Evolutionary conservation across 768 basidiomycete genomes (phyloP), one percentile per base, ranked within the genome.

Genomic region (Trametes sanguinea): DNA sequence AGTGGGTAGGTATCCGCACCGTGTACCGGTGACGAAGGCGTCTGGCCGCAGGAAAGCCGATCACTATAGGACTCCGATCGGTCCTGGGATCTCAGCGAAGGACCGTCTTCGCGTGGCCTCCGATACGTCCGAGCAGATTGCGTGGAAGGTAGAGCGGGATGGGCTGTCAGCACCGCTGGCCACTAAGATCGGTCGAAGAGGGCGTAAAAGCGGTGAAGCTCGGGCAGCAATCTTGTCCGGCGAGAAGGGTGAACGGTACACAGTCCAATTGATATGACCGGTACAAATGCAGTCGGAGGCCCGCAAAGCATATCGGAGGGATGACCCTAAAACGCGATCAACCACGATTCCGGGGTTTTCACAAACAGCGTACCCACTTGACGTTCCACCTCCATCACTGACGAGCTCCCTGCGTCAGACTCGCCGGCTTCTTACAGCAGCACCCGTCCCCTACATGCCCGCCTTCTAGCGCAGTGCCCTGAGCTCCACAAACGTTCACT

Each of bases 61-160:
- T 42, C 9, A 13, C 39, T 6, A 22, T 17, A 37, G n/a, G 45
- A 32, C 46, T 45, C 16, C 48, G 50, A 52, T 57, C 51, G 35
- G 50, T 43, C 33, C 43, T 45, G 44, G 37, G 30, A 57, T 51
- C 55, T 57, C 55, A 47, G 51, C 61, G 55, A 62, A 52, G 44
- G 30, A 17, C 9, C 3, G 42, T 43, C 42, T 30, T 35, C 48
- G 42, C 50, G 32, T 54, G 47, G 46, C 29, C 30, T 29, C 16
- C 40, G 40, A 33, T 52, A 43, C 16, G 29, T 40, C 54, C 50
- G 48, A 51, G 35, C 40, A 62, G 61, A 42, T 53, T 35, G 27
- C 14, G 17, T 51, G 44, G 29, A 43, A 46, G 37, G 53, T 51
- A 54, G 22, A 7, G 43, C 44, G 27, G 47, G 3, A 45, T 46